Conservation (phyloP, 1,284 basidiomycete genomes). For the Macrocystidia cucumis region DNA sequence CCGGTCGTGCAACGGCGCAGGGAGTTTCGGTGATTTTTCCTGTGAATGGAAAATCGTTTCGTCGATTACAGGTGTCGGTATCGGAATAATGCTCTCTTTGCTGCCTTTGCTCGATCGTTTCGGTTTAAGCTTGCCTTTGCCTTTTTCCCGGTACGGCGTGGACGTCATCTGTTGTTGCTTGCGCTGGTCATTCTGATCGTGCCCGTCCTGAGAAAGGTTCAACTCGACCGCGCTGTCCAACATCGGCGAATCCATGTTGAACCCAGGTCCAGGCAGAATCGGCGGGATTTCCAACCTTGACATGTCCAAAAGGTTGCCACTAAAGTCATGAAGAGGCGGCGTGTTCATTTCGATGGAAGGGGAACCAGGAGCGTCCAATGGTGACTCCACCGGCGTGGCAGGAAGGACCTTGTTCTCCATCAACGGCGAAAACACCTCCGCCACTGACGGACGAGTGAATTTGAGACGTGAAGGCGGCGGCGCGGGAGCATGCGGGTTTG, state of each 20-base stretch:
- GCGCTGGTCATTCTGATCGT: constrained; percentile 8
- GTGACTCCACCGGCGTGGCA: constrained; percentile 11
- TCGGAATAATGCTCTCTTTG: constrained; percentile 8
- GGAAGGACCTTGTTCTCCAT: constrained; percentile 10
- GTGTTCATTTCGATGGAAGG: too few relatives aligned
- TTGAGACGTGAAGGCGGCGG: constrained; percentile 22
- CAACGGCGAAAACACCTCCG: constrained; percentile 34
- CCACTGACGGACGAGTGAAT: constrained; percentile 25
- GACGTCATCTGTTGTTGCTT: constrained; percentile 15
- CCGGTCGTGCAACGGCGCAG: constrained; percentile 30
- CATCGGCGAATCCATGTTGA: constrained; percentile 30
- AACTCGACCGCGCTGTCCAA: constrained; percentile 36
- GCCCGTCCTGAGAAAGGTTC: constrained; percentile 11
- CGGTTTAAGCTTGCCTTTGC: constrained; percentile 21
- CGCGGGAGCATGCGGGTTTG: constrained; percentile 14
- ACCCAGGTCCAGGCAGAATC: constrained; percentile 25
- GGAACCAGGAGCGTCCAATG: constrained; percentile 19
- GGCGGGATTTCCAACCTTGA: constrained; percentile 41
- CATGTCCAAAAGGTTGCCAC: constrained; percentile 42
- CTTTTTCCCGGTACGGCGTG: constrained; percentile 24
- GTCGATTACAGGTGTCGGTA: constrained; percentile 14
- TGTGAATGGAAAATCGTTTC: constrained; percentile 30
- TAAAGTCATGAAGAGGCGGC: constrained; percentile 24
- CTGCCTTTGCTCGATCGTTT: constrained; percentile 6
- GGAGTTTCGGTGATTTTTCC: constrained; percentile 22